phyloP scores from a whole-genome alignment of 352 stramenopile genomes.

The Pythium rishiriense region DNA sequence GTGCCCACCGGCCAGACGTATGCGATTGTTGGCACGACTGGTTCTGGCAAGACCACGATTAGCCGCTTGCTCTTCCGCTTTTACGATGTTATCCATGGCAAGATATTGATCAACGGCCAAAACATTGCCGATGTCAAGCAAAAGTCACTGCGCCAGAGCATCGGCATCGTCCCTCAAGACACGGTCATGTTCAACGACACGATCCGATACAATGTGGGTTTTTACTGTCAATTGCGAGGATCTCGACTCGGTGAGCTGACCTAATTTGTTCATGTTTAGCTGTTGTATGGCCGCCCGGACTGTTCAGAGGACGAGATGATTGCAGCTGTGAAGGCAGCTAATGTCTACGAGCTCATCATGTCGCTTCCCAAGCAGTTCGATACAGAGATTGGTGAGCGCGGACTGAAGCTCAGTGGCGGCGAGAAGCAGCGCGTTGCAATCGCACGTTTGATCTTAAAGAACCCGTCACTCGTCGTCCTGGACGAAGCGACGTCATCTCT shows the following conservation, averaged over 20 bases:
- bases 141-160: conserved; percentile 83
- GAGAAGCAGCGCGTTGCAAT: conserved; percentile 87
- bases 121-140: conserved; percentile 89
- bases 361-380: conserved; percentile 91
- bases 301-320: conserved; percentile 91
- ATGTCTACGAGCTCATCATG: conserved; percentile 95
- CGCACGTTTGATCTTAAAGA: conserved; percentile 76
- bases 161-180: conserved; percentile 97
- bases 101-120: conserved; percentile 85
- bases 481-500: conserved; percentile 82
- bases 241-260: too few species aligned
- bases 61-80: conserved; percentile 95
- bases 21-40: conserved; percentile 93
- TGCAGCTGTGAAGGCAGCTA: conserved; percentile 87
- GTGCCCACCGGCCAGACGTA: conserved; percentile 84
- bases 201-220: conserved; percentile 93
- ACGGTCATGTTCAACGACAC: conserved; percentile 98
- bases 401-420: conserved; percentile 75
- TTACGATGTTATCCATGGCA: conserved; percentile 91
- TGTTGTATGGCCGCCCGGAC: conserved; percentile 88
- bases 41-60: conserved; percentile 94
- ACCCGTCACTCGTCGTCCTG: conserved; percentile 71
- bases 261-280: conserved; percentile 40
- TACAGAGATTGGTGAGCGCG: conserved; percentile 81
- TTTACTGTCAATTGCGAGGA: too few species aligned